Evolutionary conservation across 805 yeast genomes (phyloP), one percentile per base, ranked within the genome.

Genomic region (Tetrapisispora arboricola): DNA sequence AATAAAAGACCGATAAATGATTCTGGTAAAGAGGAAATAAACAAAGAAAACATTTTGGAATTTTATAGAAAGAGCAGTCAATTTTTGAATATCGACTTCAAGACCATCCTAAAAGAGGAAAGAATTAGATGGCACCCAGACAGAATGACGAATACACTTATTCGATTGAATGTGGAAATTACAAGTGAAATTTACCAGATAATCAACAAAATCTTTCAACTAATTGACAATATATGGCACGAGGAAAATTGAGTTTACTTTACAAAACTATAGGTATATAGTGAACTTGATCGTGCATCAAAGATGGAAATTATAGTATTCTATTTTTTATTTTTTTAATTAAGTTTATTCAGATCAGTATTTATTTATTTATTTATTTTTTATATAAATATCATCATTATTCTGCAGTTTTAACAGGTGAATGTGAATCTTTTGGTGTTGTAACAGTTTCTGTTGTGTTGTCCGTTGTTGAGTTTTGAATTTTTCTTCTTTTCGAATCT

Each of bases 71-170:
- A 30, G 12, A 45, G 50, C 27, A 30, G 43, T 25, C 3, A 15
- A 2, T 16, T 38, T 11, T 27, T 46, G 32, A 32, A 40, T 6
- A 4, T 16, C 10, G 39, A 42, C 5, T 17, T 38, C 21, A 18
- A 37, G 28, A 42, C 49, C 6, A 45, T 59, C 9, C 44, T 66
- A 19, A 75, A 70, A 43, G 48, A 44, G 22, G 86, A 80, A 49
- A 55, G 86, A 41, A 55, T 79, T 6, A 58, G 73, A 45, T 80
- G 86, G 86, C 87, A 80, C 54, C 87, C 87, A 1, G 87, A 80
- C 51, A 72, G 70, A 50, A 28, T 41, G 12, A 9, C 34, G 33
- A 27, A 30, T 43, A 43, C 10, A 7, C 25, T 34, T 12, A 22
- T 5, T 15, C 12, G 26, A 24, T 31, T 24, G 6, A 6, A n/a